Evolutionary conservation across 208 protist species (phyloP), one percentile per base, ranked within the genome.

Genomic region (Leishmania gerbilli): DNA sequence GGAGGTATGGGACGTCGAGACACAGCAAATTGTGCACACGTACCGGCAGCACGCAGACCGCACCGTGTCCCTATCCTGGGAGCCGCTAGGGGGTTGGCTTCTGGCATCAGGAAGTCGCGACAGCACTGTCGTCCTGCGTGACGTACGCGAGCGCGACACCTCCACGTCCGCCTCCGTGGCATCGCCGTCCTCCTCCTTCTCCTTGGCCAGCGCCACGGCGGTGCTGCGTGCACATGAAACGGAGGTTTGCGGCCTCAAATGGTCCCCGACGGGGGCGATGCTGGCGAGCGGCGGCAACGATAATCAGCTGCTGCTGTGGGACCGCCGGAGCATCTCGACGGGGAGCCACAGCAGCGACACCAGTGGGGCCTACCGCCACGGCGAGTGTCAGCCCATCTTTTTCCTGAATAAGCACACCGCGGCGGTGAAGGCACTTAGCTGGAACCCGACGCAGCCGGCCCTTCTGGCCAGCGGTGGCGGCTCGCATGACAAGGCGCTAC

Each of bases 381-480:
- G 42, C 72, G 71, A 53, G 37, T 60, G 67, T 64, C 85, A 55
- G 42, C 99, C 99, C 27, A 74, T 93, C 71, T 90, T 97, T 67
- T 94, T 84, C 31, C 90, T 99, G 34, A 93, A 92, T 78, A 90
- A 98, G 79, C 98, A 99, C 91, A 92, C 87, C 0, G 98, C 98
- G 8, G 99, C 99, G 11, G 98, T 99, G 34, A 99, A 99, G 92
- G 99, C 99, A 11, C 86, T 99, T n/a, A 98, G 98, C 17, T 99
- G 99, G 99, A 99, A 98, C 88, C 99, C 99, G 42, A 93, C 91
- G 80, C 97, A 99, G 83, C 62, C 86, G 4, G 95, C 97, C 72
- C 92, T 99, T 5, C 94, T 99, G 24, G 99, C 96, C 5, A 99
- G 98, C 67, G 99, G 99, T 60, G 99, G 99, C 72, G 99, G 99